These are phyloP conservation scores for Wickerhamomyces sydowiorum DNA, from an alignment of 805 yeast species.

Conservation along the genomic window DNA sequence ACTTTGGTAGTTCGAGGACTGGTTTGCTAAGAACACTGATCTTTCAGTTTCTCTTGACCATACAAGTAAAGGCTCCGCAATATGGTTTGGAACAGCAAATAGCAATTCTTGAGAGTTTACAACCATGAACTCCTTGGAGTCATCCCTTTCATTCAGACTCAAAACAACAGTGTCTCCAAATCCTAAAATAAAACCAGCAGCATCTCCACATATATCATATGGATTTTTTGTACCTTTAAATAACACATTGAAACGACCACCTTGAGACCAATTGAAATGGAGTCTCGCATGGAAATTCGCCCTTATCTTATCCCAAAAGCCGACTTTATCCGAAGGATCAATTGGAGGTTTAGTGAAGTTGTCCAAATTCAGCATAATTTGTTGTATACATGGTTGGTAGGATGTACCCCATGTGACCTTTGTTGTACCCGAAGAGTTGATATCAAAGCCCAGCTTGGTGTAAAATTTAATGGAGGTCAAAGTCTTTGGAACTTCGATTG, in stretches of 20 bases:
- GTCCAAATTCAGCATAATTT: conserved; percentile 70
- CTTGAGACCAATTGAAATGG: conserved; percentile 42
- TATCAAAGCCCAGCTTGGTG: conserved; percentile 50
- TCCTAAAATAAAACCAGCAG: conserved; percentile 73
- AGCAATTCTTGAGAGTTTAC: conserved; percentile 56
- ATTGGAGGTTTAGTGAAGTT: conserved; percentile 85
- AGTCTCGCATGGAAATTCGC: conserved; percentile 70
- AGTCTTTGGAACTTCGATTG: conserved; percentile 67
- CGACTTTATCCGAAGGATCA: conserved; percentile 79
- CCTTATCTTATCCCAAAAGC: conserved; percentile 90
- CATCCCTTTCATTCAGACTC: conserved; percentile 57
- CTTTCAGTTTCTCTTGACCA: conserved; percentile 52
- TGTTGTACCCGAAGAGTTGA: conserved; percentile 53
- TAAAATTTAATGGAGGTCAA: conserved; percentile 69
- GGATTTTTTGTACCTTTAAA: conserved; percentile 80
- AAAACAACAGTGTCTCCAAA: conserved; percentile 61
- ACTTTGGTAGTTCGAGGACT: conserved; percentile 35
- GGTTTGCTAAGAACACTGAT: conserved; percentile 40
- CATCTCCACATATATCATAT: conserved; percentile 55
- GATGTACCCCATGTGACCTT: conserved; percentile 81
- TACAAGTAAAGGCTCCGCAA: conserved; percentile 44
- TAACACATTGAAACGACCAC: conserved; percentile 49
- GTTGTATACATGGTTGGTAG: conserved; percentile 78
- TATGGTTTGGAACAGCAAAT: conserved; percentile 74
- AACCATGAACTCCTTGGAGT: conserved; percentile 61